A percentile compares a stretch with the other conserved stretches of the same genome.
Conservation (phyloP, 2,329 filamentous ascomycete species). For the Fusarium sp. region DNA sequence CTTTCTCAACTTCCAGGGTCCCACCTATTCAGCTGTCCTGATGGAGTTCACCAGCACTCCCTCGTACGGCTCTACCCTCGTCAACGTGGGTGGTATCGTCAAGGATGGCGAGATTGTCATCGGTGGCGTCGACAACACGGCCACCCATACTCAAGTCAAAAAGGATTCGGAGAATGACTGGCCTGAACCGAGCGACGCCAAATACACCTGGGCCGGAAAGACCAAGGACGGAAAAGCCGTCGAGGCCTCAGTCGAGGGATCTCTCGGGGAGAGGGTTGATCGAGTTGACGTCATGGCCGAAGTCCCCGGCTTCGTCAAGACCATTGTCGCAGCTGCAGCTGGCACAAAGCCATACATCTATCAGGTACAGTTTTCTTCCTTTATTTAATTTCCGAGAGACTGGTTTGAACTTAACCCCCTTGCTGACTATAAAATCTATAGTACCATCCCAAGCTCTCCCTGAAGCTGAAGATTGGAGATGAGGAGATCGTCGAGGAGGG, state of each 20-base stretch:
- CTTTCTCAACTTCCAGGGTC: constrained; percentile 90
- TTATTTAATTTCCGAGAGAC: constrained; percentile 10
- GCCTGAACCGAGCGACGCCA: constrained; percentile 83
- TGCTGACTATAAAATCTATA: constrained; percentile 50
- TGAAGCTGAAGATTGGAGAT: constrained; percentile 88
- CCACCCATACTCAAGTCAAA: constrained; percentile 74
- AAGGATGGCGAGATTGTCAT: constrained; percentile 84
- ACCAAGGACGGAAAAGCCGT: constrained; percentile 79
- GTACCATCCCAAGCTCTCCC: constrained; percentile 75
- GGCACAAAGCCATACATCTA: constrained; percentile 99
- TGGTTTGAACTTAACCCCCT: constrained; percentile 15
- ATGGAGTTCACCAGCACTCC: constrained; percentile 97
- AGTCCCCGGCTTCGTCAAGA: constrained; percentile 94
- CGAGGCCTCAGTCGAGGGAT: constrained; percentile 74
- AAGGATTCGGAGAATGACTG: constrained; percentile 83
- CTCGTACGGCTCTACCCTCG: constrained; percentile 87
- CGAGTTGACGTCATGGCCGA: constrained; percentile 94
- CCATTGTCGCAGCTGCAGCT: constrained; percentile 85
- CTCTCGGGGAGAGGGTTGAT: constrained; percentile 77
- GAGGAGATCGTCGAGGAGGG: constrained; percentile 83
- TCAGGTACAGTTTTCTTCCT: constrained; percentile 67
- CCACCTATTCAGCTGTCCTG: constrained; percentile 85
- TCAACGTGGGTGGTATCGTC: constrained; percentile 83
- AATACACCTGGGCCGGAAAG: constrained; percentile 81
- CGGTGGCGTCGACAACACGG: constrained; percentile 73